Percentiles rank a stretch among this genome's conserved stretches.
These are phyloP conservation scores for Penicillium griseofulvum DNA, from an alignment of 2,329 filamentous ascomycete species.

Conservation along the genomic window DNA sequence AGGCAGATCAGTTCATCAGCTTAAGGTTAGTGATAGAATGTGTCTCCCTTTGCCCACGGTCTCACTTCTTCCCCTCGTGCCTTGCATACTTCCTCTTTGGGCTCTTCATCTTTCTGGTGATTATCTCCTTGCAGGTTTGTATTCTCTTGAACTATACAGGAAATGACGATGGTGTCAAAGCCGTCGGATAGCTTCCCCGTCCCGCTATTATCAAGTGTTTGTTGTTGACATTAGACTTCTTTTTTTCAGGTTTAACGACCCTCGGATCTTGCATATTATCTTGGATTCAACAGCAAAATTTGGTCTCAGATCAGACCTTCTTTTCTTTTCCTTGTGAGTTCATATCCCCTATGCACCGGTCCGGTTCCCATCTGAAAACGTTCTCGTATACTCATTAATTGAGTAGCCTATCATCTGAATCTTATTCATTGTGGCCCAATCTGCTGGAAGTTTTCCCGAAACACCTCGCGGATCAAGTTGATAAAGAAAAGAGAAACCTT, in stretches of 20 bases:
- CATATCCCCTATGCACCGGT: conserved; percentile 29
- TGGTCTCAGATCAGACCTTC: conserved; percentile 15
- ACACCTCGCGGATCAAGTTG: conserved; percentile 12
- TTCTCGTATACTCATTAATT: conserved; percentile 37
- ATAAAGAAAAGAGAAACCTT: conserved; percentile 27
- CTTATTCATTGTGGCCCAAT: conserved; percentile 25
- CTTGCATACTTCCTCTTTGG: conserved; percentile 36
- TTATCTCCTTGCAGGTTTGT: conserved; percentile 37
- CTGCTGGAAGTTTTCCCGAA: conserved; percentile 34
- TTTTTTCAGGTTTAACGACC: conserved; percentile 22
- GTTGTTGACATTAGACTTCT: conserved; percentile 35
- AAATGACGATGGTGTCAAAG: conserved; percentile 25
- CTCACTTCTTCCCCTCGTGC: conserved; percentile 29
- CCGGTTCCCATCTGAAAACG: conserved; percentile 22
- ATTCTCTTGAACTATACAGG: conserved; percentile 22
- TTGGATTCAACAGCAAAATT: conserved; percentile 19
- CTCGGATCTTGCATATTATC: conserved; percentile 33
- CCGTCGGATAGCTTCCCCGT: conserved; percentile 29
- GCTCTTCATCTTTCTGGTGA: conserved; percentile 14
- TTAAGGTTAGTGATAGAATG: conserved; percentile 33
- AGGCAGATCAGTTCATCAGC: conserved; percentile 13
- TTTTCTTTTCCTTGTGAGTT: conserved; percentile 21
- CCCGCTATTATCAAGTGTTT: conserved; percentile 26
- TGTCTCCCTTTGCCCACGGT: conserved; percentile 28
- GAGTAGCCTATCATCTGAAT: conserved; percentile 35